Base-by-base conservation (phyloP, 2,329 filamentous ascomycete genomes). In the Dendrostoma leiphaemia region DNA sequence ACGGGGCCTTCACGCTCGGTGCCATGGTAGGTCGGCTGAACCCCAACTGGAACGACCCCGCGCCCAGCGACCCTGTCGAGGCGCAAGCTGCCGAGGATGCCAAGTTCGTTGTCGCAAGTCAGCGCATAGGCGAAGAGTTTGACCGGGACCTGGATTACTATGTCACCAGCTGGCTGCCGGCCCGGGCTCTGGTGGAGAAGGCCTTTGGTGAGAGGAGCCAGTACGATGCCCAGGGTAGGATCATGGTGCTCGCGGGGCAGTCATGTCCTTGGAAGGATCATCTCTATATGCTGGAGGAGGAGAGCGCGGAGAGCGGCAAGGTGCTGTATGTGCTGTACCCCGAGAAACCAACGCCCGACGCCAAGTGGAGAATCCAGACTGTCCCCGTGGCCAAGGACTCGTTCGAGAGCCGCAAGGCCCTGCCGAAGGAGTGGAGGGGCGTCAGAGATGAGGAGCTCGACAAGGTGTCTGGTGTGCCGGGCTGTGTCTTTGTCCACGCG, bases 181-280 rank as follows among this genome's bases (percentile, higher is more conserved):
- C 94, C 15, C 86, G 93, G 61, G 79, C 85, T 32, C 80, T 91
- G 51, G 91, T 97, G 45, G 82, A 85, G 61, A 74, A 82, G 38
- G 91, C 93, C 9, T 96, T 94, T 69, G 75, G 79, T 31, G 80
- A 81, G 60, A 85, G 93, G 52, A 67, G 73, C 26, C 76, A 88
- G 61, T 82, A 84, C 66, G 89, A 96, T 68, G 66, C 85, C 9
- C 75, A 86, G 60, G 92, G 92, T 53, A 85, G 90, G 59, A 83
- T 97, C 57, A 78, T 97, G 64, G 86, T 97, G 24, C 81, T 99
- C 53, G 82, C 88, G 60, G 77, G 77, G 32, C 85, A 89, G 67
- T 85, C 88, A 55, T 89, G 93, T 57, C 93, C 93, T 2, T 97
- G 94, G 94, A 94, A 96, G 70, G 93, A 97, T 66, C 94, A 99